Evolutionary conservation across 2,329 filamentous ascomycete genomes (phyloP), one percentile per base, ranked within the genome.

Genomic region (Graphilbum sp.): DNA sequence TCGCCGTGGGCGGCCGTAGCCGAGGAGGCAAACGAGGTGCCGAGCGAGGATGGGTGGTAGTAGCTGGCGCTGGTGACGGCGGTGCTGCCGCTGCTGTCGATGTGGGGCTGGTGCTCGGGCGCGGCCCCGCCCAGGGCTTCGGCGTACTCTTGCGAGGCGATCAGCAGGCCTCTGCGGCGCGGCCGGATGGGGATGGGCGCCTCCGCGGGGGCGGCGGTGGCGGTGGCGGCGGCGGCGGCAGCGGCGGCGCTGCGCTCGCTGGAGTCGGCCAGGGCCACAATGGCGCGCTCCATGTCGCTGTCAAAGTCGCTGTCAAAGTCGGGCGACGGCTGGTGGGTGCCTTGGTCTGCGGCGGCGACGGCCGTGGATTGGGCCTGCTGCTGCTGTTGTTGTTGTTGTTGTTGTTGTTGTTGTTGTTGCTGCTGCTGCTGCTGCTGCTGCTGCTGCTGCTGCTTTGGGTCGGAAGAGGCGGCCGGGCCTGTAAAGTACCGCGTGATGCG

Each of bases 261-360:
- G 31, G 43, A 38, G 25, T 43, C 39, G 13, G 40, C 36, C 30
- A 48, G 36, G 13, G 45, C 46, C 10, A 42, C 25, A 18, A 45
- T 16, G 15, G 32, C 42, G 5, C 44, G 41, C 33, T 46, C 45
- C 35, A 39, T 42, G 12, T 47, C 46, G 40, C 44, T 46, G 41
- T 48, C 46, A 12, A 43, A 36, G 39, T 36, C 42, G 38, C 30
- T 34, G 32, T 38, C 41, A n/a, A n/a, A n/a, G n/a, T n/a, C n/a
- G n/a, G n/a, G n/a, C n/a, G n/a, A n/a, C n/a, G n/a, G n/a, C n/a
- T n/a, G n/a, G n/a, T n/a, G n/a, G n/a, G n/a, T n/a, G 37, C 40
- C 36, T 31, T 34, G 37, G 33, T 33, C 31, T 10, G 15, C 21
- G 29, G 11, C 12, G 15, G n/a, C 32, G 16, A 2, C 2, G n/a